Base-by-base conservation (phyloP, 495 filamentous ascomycete genomes). In the Lepraria neglecta region DNA sequence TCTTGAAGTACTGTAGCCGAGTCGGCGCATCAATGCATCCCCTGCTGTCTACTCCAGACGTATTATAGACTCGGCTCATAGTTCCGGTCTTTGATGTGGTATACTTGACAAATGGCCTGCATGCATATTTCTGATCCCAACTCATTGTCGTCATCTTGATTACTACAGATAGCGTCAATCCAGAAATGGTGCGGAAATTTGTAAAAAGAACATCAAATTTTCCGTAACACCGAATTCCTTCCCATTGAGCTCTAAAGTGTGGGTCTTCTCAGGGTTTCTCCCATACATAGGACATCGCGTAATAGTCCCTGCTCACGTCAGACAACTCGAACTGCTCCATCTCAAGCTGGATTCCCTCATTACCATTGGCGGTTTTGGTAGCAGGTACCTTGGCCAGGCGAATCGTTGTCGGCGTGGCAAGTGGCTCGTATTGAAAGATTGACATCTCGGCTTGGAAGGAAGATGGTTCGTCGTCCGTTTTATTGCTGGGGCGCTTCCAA, bases 81-180 rank as follows among this genome's bases (percentile, higher is more conserved):
- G 12, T 6, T 7, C 35, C 35, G 35, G 35, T 38, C 35, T 38
- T 38, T 7, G 35, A 38, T 38, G 35, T 11, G 35, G 0, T 38
- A 38, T 38, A 38, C 35, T 38, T 38, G 5, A 11, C 12, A 38
- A 5, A 38, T 12, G 0, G 35, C 5, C 12, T 38, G 12, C 35
- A 38, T 7, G 9, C 6, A 31, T 2, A 19, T 12, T 10, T 19
- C 2, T 9, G 3, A 11, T 53, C 17, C 31, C 30, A 53, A n/a
- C n/a, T 64, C 61, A 14, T 6, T 15, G 6, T n/a, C 10, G 19
- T 60, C 56, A 35, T 54, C 44, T 46, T 64, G 58, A 44, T 50
- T 64, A 6, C 60, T 64, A 43, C 57, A 64, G 28, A 64, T 35
- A 19, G 42, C 35, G 43, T 60, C 57, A n/a, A 64, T 52, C 61